These are phyloP conservation scores for Hyaloscypha finlandica DNA, from an alignment of 495 filamentous ascomycete species.

Conservation along the genomic window DNA sequence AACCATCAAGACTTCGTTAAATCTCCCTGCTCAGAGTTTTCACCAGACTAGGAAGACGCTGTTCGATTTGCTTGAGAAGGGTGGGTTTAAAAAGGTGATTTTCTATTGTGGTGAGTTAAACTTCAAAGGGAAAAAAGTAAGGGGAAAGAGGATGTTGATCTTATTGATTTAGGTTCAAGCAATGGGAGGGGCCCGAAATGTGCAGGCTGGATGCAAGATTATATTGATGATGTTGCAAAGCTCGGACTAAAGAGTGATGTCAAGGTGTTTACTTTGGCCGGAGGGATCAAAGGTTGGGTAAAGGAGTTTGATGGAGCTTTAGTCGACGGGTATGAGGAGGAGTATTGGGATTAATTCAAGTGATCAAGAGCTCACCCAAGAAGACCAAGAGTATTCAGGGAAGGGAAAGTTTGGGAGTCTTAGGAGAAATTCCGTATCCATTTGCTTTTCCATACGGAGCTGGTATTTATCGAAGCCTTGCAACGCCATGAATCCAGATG, in stretches of 20 bases:
- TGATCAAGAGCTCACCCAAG: not conserved
- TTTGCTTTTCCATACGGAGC: conserved; percentile 23
- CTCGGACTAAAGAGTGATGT: conserved; percentile 52
- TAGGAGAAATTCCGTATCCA: conserved; percentile 7
- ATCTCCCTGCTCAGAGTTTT: conserved; percentile 71
- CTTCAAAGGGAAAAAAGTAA: not conserved
- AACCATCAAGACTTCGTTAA: conserved; percentile 67
- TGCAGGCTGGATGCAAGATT: conserved; percentile 68
- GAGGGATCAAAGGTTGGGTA: conserved; percentile 69
- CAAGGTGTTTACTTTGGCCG: conserved; percentile 51
- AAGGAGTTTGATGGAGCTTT: conserved; percentile 45
- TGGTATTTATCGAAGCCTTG: conserved; percentile 28
- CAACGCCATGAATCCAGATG: conserved; percentile 30
- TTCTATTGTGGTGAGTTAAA: conserved; percentile 67
- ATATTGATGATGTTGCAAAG: conserved; percentile 51
- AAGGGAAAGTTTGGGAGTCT: not conserved
- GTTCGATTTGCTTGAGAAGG: conserved; percentile 55
- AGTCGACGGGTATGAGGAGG: conserved; percentile 50
- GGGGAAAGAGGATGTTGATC: not conserved
- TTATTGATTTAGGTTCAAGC: conserved; percentile 48
- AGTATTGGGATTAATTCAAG: conserved; percentile 47
- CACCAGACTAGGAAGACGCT: conserved; percentile 59
- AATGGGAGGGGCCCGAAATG: conserved; percentile 62
- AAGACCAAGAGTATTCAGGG: not conserved
- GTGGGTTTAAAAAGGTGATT: conserved; percentile 55